phyloP scores from a whole-genome alignment of 164 flowering plant genomes.

The Vitis rotundifolia region DNA sequence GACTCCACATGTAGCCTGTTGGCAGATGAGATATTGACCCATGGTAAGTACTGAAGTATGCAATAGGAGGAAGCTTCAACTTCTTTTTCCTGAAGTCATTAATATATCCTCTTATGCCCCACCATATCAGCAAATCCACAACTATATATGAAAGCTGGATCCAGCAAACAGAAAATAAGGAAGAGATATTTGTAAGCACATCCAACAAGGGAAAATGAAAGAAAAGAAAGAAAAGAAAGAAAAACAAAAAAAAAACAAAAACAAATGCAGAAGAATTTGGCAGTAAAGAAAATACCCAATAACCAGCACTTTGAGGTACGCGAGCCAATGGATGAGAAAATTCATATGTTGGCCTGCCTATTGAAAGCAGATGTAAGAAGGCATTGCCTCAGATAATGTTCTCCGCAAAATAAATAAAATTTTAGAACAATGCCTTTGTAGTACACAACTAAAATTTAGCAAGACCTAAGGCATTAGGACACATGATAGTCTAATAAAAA shows the following conservation, averaged over 20 bases:
- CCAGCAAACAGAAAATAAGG: slow-evolving; percentile 2
- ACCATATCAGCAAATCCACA: slow-evolving; percentile 89
- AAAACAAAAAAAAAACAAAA: not conserved
- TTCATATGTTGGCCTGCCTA: slow-evolving; percentile 94
- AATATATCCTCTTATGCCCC: slow-evolving; percentile 84
- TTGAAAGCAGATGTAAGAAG: slow-evolving; percentile 44
- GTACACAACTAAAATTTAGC: not conserved
- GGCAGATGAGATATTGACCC: slow-evolving; percentile 93
- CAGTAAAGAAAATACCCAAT: slow-evolving; percentile 61
- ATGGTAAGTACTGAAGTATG: slow-evolving; percentile 84
- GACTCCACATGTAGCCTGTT: slow-evolving; percentile 96
- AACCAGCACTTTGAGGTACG: slow-evolving; percentile 85
- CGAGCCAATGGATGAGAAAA: slow-evolving; percentile 96
- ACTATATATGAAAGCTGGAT: slow-evolving; percentile 86
- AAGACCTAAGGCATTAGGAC: no score
- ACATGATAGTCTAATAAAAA: no score
- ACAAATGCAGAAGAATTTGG: not conserved
- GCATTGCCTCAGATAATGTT: slow-evolving; percentile 11
- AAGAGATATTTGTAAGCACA: no score
- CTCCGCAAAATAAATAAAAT: not conserved
- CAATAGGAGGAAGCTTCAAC: slow-evolving; percentile 87
- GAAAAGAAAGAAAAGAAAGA: not conserved
- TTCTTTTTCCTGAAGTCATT: slow-evolving; percentile 88
- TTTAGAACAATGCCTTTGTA: not conserved
- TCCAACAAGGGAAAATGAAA: no score